Evolutionary conservation across 768 basidiomycete species (phyloP), one percentile per base, ranked within the genome.

Genomic region (Psilocybe sp.): DNA sequence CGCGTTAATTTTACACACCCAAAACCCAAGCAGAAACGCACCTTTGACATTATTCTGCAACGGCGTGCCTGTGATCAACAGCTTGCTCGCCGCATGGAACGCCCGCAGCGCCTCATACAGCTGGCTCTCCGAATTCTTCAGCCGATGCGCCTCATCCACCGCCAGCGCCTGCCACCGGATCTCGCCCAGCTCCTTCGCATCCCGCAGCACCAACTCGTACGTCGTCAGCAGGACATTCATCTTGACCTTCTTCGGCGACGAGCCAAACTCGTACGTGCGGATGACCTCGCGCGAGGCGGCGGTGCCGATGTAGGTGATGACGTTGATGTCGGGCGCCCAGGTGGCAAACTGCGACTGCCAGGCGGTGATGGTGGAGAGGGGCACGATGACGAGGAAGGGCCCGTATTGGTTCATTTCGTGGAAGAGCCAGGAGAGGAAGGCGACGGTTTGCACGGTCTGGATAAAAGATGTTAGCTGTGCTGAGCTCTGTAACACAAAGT

Each of bases 11-110:
- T 40, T 12, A 19, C 4, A 23, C 16, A 40, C 18, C 37, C 23
- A 42, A 33, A 34, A 9, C n/a, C 32, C 18, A 36, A 48, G 13
- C 19, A 7, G 18, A 16, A 40, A 50, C 75, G 39, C 59, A 93
- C 95, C 95, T 77, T 93, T 98, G 60, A 99, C 96, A 64, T 97
- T 99, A 73, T 99, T 99, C 68, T 99, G 97, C 47, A 99, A 74
- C 19, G 97, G 97, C 2, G 97, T 99, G 13, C 97, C 97, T 1
- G 97, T 99, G 65, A 99, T 98, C 59, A 99, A 83, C 49, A 99
- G 79, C 71, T 96, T 94, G 34, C 90, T 93, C 4, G 89, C 87
- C 39, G 93, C 87, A 41, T 84, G 80, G 74, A 98, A 99, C 54
- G 89, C 81, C 61, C 82, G 78, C 47, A 99, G 76, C 4, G 95